Evolutionary conservation across 345 rosid species (phyloP), one percentile per base, ranked within the genome.

Genomic region (Eucalyptus albens): DNA sequence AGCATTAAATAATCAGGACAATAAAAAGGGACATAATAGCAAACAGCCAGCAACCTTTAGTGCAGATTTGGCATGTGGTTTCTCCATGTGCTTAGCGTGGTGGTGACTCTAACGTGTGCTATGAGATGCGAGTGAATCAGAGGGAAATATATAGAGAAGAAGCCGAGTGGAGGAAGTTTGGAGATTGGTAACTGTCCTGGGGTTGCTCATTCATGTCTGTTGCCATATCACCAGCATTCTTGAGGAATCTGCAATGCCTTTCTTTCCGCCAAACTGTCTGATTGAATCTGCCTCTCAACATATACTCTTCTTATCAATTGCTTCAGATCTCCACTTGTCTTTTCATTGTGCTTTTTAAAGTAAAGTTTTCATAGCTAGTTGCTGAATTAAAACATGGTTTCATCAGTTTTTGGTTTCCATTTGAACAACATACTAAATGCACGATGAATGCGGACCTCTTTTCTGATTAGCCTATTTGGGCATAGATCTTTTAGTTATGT

Each of bases 211-310:
- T 87, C 37, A 47, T 55, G 29, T 95, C 96, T 92, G 98, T 94
- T 97, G 94, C 92, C 88, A 94, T 94, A 95, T 95, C 98, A 92
- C 91, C 89, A 93, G 91, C 95, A 90, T 89, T 83, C 40, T 88
- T 89, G 81, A 87, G 37, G 87, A 90, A 89, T 90, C 90, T 90
- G 87, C 91, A 15, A 88, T 90, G 92, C 91, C 77, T 65, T 91
- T 85, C 93, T 92, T 92, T 81, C 88, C 94, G 95, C 97, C 99
- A 96, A 96, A 94, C 98, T 94, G 93, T 94, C 97, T 93, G 98
- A 93, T 94, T 95, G 94, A 92, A 95, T 89, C 94, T 94, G 97
- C 91, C 93, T 93, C 96, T 96, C 96, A 93, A 90, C 89, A 29
- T 88, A 50, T 83, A 69, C 89, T 92, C 91, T 90, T 88, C 86